Percentiles rank a stretch among this genome's conserved stretches.
phyloP scores from a whole-genome alignment of 441 rosid genomes.

The Oxalis stricta region DNA sequence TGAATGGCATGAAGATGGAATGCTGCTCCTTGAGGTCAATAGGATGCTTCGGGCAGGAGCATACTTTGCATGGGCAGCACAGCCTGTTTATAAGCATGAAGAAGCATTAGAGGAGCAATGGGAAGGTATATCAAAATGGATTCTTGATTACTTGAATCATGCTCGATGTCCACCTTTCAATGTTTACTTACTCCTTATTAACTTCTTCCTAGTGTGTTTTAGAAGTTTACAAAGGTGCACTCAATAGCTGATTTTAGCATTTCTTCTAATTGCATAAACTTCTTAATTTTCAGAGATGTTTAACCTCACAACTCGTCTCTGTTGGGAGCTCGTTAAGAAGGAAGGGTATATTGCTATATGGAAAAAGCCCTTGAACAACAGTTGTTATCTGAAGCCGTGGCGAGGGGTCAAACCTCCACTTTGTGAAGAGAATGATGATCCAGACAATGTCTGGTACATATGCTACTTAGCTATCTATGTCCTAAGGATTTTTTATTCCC shows the following conservation, averaged over 20 bases:
- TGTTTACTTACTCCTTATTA: too few relatives aligned
- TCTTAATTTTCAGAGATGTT: constrained; percentile 61
- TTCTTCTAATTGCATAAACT: too few relatives aligned
- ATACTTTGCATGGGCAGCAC: constrained; percentile 99
- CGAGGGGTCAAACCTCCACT: constrained; percentile 53
- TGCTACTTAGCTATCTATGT: not conserved
- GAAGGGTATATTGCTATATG: constrained; percentile 95
- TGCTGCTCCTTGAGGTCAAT: constrained; percentile 89
- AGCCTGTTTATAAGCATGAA: constrained; percentile 96
- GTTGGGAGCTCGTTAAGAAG: constrained; percentile 92
- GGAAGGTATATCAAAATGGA: constrained; percentile 46
- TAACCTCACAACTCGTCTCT: constrained; percentile 70
- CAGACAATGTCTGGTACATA: constrained; percentile 81
- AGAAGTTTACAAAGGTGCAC: too few relatives aligned
- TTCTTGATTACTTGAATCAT: not conserved
- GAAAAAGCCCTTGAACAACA: constrained; percentile 75
- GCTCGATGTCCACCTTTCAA: not conserved
- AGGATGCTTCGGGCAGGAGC: constrained; percentile 94
- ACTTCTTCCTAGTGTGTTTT: too few relatives aligned
- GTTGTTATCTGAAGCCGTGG: constrained; percentile 75
- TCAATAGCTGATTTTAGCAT: too few relatives aligned
- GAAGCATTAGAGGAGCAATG: constrained; percentile 72
- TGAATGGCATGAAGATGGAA: constrained; percentile 57
- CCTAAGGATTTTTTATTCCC: not conserved
- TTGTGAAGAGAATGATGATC: constrained; percentile 70